These are phyloP conservation scores for Hirsutella rhossiliensis DNA, from an alignment of 2,329 filamentous ascomycete genomes.

Conservation along the genomic window DNA sequence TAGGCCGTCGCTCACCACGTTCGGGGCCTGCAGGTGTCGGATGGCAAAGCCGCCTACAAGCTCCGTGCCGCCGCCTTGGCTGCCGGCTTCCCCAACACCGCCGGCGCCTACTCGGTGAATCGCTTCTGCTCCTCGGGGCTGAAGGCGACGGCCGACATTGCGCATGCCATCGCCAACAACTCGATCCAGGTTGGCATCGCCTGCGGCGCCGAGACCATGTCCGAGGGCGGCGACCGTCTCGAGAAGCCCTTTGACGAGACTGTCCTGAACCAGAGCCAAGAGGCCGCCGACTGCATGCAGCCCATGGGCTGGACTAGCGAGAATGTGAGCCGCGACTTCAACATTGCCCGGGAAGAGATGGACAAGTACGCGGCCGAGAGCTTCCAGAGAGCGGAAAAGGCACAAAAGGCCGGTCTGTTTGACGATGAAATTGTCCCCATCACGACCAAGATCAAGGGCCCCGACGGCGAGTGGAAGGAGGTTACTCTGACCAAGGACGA, in stretches of 20 bases:
- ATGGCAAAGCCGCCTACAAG: conserved; percentile 82
- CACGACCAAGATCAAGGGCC: conserved; percentile 67
- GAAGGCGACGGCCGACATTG: conserved; percentile 90
- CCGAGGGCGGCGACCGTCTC: conserved; percentile 55
- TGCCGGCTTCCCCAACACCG: conserved; percentile 87
- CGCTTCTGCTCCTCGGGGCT: conserved; percentile 96
- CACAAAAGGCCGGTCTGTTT: conserved; percentile 84
- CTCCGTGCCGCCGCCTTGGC: conserved; percentile 78
- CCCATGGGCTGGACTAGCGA: conserved; percentile 98
- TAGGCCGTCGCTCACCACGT: not conserved
- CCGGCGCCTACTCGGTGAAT: conserved; percentile 72
- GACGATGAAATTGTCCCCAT: conserved; percentile 93
- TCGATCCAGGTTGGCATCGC: conserved; percentile 82
- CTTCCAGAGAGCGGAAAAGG: conserved; percentile 75
- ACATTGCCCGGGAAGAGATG: conserved; percentile 66
- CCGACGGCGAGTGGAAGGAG: conserved; percentile 66
- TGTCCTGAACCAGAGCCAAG: conserved; percentile 58
- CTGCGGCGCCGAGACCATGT: conserved; percentile 84
- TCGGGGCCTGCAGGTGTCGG: conserved; percentile 49
- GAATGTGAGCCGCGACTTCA: conserved; percentile 87
- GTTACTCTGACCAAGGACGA: conserved; percentile 79
- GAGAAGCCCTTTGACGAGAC: conserved; percentile 66
- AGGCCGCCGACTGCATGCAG: conserved; percentile 76
- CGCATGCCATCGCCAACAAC: conserved; percentile 69
- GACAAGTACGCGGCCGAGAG: conserved; percentile 80